Evolutionary conservation across 2,329 filamentous ascomycete species (phyloP).

Genomic region (Macrophomina pseudophaseolina): DNA sequence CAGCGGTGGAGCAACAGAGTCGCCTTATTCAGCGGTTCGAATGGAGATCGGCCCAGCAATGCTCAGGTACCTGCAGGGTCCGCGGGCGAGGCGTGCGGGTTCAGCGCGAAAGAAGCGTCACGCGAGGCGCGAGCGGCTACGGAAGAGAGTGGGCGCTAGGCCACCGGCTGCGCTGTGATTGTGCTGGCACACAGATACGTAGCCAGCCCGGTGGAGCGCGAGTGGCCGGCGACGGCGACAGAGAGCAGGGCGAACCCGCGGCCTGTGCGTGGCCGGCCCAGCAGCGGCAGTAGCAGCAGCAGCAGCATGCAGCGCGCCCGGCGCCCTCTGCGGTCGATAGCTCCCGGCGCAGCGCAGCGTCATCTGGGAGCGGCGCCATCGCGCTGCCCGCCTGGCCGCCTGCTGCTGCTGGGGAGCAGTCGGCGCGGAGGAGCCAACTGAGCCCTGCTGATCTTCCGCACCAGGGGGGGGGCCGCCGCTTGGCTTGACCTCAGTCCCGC

Average conservation of each 20-base stretch:
- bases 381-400: background rate
- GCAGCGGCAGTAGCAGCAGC: background rate
- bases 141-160: background rate
- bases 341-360: conserved; percentile 22
- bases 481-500: too few relatives aligned
- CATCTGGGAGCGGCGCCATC: conserved; percentile 14
- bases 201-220: conserved; percentile 1
- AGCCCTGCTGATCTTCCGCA: conserved; percentile 18
- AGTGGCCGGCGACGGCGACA: background rate
- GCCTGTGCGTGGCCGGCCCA: conserved; percentile 7
- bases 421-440: background rate
- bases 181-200: too few relatives aligned
- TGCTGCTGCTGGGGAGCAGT: background rate
- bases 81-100: background rate
- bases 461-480: conserved; percentile 21
- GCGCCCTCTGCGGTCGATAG: conserved; percentile 4
- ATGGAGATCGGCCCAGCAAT: conserved; percentile 8
- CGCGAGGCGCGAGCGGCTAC: conserved; percentile 1
- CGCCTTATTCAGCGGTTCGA: conserved; percentile 19
- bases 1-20: background rate
- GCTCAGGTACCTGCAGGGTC: conserved; percentile 19
- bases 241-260: background rate
- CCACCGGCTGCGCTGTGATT: background rate
- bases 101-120: conserved; percentile 5
- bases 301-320: conserved; percentile 2